Base-by-base conservation (phyloP, 2,329 filamentous ascomycete species). In the Fragosphaeria purpurea region DNA sequence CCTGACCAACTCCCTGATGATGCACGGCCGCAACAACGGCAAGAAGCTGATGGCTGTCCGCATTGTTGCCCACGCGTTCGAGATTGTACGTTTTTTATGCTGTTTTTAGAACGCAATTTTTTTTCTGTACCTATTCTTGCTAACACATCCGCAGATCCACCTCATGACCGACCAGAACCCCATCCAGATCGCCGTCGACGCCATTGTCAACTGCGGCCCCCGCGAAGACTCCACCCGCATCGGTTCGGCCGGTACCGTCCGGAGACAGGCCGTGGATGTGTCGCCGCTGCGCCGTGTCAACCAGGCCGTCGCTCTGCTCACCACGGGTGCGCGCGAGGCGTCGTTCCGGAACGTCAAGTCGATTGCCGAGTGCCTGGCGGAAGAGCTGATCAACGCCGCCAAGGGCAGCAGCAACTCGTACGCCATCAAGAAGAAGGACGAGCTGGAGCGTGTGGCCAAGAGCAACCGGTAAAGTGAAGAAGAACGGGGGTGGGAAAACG, bases 341-440 rank as follows among this genome's bases (percentile, higher is more conserved):
- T 83, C 91, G 66, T 98, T 98, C 91, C 87, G 93, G 76, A 98
- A 98, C 83, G 86, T 98, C 83, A 98, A 98, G 90, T 90, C 86
- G 70, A 94, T 98, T 72, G 90, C 94, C 67, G 93, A 98, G 83
- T 97, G 93, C 81, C 80, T 98, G 67, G 93, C 93, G 71, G 94
- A 98, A 79, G 93, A 98, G 85, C 83, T 98, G 73, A 97, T 98
- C 86, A 98, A 98, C 83, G 94, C 94, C 72, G 94, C 94, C 75
- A 98, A 98, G 88, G 93, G 93, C 70, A 94, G 86, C 85, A 94
- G 87, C 79, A 98, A 98, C 89, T 96, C 90, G 64, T 98, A 97
- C 75, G 93, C 94, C 69, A 98, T 98, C 85, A 98, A 98, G 89
- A 98, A 98, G 89, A 98, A 98, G 91, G 93, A 98, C 76, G 94